Conservation (phyloP, 495 filamentous ascomycete species). For the Collariella sp. region DNA sequence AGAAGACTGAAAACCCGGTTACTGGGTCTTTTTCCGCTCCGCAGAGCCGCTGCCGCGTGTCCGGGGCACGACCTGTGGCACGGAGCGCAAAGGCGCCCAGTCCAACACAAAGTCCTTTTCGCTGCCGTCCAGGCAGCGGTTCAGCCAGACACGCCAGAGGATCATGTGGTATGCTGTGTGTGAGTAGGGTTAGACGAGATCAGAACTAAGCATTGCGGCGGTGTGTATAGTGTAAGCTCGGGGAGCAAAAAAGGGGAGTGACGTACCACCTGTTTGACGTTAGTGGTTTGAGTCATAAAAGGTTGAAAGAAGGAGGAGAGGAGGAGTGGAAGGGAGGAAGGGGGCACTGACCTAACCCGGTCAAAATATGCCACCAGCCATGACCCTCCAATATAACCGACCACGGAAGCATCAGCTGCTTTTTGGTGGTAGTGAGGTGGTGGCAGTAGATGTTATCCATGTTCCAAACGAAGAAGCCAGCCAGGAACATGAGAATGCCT, state of each 20-base stretch:
- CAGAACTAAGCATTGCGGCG: neutral
- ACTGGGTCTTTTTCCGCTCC: conserved; percentile 26
- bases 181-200: conserved; percentile 48
- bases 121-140: conserved; percentile 65
- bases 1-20: conserved; percentile 5
- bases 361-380: conserved; percentile 84
- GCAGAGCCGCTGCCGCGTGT: conserved; percentile 7
- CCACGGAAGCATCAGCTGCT: conserved; percentile 76
- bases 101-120: conserved; percentile 67
- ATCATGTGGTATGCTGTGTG: conserved; percentile 74
- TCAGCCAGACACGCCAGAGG: conserved; percentile 77
- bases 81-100: conserved; percentile 56
- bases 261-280: conserved; percentile 33
- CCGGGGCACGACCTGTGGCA: conserved; percentile 53
- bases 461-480: conserved; percentile 80
- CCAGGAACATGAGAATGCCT: conserved; percentile 67
- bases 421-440: conserved; percentile 60
- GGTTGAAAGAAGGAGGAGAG: neutral
- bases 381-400: conserved; percentile 84
- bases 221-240: neutral
- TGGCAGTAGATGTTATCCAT: conserved; percentile 78
- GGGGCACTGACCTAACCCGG: conserved; percentile 24
- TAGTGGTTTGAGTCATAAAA: conserved; percentile 2
- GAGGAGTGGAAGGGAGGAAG: neutral
- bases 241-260: too few relatives aligned